These are phyloP conservation scores for Capsicum pubescens DNA, from an alignment of 257 asterid species.

Conservation along the genomic window DNA sequence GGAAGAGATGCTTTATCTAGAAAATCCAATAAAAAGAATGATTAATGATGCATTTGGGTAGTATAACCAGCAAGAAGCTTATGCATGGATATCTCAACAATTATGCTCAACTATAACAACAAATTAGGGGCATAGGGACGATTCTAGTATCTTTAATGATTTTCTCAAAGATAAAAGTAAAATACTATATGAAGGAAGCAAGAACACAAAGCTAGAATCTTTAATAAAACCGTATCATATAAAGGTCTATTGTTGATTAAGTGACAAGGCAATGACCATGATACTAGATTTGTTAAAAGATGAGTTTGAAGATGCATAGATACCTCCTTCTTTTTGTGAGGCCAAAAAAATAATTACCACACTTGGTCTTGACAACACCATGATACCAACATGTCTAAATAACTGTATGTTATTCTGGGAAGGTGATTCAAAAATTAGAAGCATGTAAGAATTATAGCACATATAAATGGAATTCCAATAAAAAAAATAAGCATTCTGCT, in stretches of 20 bases:
- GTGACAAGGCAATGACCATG: neutral
- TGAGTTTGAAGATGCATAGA: neutral
- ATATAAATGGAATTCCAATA: neutral
- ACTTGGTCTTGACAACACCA: neutral
- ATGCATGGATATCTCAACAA: neutral
- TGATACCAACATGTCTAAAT: neutral
- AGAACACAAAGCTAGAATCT: neutral
- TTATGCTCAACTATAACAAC: neutral
- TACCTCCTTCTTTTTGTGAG: neutral
- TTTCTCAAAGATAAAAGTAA: neutral
- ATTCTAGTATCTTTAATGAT: neutral
- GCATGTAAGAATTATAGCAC: neutral
- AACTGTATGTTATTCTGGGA: neutral
- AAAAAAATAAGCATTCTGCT: neutral
- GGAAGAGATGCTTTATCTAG: neutral
- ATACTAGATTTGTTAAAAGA: neutral
- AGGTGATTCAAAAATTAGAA: neutral
- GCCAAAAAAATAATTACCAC: neutral
- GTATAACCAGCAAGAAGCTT: neutral
- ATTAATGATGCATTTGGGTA: neutral
- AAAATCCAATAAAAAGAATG: neutral
- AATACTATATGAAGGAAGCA: neutral
- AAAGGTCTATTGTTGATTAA: neutral
- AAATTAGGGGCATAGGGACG: neutral
- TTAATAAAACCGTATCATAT: neutral